phyloP scores from a whole-genome alignment of 1,139 yeast species.

The Pichia sp. region DNA sequence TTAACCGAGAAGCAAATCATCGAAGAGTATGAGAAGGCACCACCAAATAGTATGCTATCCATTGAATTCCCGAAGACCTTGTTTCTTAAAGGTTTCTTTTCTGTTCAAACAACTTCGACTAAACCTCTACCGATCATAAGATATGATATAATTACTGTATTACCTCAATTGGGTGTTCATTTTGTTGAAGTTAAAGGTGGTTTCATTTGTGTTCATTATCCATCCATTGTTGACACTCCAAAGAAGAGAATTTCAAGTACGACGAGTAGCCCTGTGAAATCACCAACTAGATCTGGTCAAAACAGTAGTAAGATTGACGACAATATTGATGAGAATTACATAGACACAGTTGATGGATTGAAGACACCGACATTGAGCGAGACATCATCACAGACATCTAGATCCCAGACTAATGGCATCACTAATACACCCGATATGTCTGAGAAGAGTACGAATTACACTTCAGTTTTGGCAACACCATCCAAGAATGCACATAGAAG shows the following conservation, averaged over 20 bases:
- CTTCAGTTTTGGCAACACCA: conserved; percentile 11
- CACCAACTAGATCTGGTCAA: conserved; percentile 10
- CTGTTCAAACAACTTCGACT: conserved; percentile 93
- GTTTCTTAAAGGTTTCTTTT: conserved; percentile 89
- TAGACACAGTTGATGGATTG: conserved; percentile 12
- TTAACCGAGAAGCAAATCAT: conserved; percentile 62
- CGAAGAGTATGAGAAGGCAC: conserved; percentile 64
- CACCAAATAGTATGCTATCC: conserved; percentile 82
- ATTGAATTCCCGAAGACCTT: conserved; percentile 90
- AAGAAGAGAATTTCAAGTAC: conserved; percentile 5
- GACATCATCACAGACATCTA: conserved; percentile 8
- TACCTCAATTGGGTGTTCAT: conserved; percentile 72
- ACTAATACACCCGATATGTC: conserved; percentile 14
- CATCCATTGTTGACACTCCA: conserved; percentile 35
- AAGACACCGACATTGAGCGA: conserved; percentile 18
- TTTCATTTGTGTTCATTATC: conserved; percentile 74
- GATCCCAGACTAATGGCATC: conserved; percentile 6
- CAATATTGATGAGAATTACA: conserved; percentile 7
- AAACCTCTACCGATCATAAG: conserved; percentile 88
- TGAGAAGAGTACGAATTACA: conserved; percentile 5
- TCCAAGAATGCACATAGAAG: conserved; percentile 46
- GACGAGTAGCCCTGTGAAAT: conserved; percentile 11
- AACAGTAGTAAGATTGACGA: conserved; percentile 6
- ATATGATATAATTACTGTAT: conserved; percentile 73
- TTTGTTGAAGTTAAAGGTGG: conserved; percentile 94